A percentile compares a stretch with the other conserved stretches of the same genome.
phyloP scores from a whole-genome alignment of 805 yeast species.

The Tanozyma kutaoensis region DNA sequence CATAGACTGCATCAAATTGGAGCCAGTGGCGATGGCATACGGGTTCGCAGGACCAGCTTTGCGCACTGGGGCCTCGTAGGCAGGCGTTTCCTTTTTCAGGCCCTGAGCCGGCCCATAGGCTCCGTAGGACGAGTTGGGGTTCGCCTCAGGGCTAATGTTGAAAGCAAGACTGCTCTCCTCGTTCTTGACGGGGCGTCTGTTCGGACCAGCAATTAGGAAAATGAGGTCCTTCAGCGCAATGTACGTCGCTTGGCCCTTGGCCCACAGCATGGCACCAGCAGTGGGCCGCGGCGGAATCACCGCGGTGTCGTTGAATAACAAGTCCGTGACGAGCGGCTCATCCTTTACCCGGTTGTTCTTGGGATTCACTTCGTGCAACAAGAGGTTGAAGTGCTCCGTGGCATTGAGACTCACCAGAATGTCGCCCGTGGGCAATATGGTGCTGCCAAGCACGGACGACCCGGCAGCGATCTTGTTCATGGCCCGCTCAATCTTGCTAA shows the following conservation, averaged over 20 bases:
- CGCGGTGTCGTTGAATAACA: constrained; percentile 56
- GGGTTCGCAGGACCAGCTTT: constrained; percentile 9
- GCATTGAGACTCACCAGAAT: constrained; percentile 40
- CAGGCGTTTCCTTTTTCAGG: constrained; percentile 5
- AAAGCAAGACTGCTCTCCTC: constrained; percentile 44
- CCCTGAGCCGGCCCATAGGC: constrained; percentile 5
- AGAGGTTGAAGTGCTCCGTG: constrained; percentile 25
- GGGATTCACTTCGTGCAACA: constrained; percentile 6
- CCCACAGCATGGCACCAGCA: constrained; percentile 73
- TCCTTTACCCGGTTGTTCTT: constrained; percentile 9
- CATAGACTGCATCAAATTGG: constrained; percentile 28
- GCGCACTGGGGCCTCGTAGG: constrained; percentile 37
- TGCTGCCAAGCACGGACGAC: too few relatives aligned
- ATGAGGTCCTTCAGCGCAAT: constrained; percentile 55
- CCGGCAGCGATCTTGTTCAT: constrained; percentile 9
- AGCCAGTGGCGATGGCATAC: constrained; percentile 26
- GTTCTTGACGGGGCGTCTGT: constrained; percentile 46
- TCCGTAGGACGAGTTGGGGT: constrained; percentile 21
- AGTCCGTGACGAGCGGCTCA: constrained; percentile 30
- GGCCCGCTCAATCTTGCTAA: constrained; percentile 8
- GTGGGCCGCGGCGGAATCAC: constrained; percentile 69
- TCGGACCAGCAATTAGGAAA: constrained; percentile 57
- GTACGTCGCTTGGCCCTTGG: constrained; percentile 54
- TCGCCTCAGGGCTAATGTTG: constrained; percentile 32
- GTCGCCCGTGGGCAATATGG: constrained; percentile 38